Percentiles rank a stretch among this genome's conserved stretches.
phyloP scores from a whole-genome alignment of 192 early-diverging fungal species.

The Backusella circina region DNA sequence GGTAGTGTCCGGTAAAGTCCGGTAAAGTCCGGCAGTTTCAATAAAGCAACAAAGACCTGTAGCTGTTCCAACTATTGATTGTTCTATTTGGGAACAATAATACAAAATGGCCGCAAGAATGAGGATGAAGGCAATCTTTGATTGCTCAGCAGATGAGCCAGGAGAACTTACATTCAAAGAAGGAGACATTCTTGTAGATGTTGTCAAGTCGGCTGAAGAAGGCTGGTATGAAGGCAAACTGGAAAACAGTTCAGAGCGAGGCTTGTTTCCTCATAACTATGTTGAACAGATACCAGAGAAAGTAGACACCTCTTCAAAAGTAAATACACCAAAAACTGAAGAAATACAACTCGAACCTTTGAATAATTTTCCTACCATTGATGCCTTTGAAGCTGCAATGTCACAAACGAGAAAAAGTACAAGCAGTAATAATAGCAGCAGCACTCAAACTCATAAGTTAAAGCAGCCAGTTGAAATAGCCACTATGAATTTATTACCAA shows the following conservation, averaged over 20 bases:
- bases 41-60: too few species aligned
- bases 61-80: too few species aligned
- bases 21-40: too few species aligned
- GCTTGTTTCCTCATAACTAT: conserved; percentile 63
- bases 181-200: conserved; percentile 52
- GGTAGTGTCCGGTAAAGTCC: too few species aligned
- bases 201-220: conserved; percentile 45
- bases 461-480: not conserved
- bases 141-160: conserved; percentile 54
- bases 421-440: not conserved
- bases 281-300: conserved; percentile 28
- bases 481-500: not conserved
- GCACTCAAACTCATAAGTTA: not conserved
- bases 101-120: conserved; percentile 2
- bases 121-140: conserved; percentile 52
- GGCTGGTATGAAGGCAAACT: conserved; percentile 56
- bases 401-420: not conserved
- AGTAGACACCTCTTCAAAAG: not conserved
- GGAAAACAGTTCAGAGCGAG: conserved; percentile 36
- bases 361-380: conserved; percentile 7
- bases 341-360: not conserved
- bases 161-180: conserved; percentile 54
- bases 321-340: not conserved
- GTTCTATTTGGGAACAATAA: too few species aligned
- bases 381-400: conserved; percentile 11